Base-by-base conservation (phyloP, 2,329 filamentous ascomycete genomes). In the Botrytis sinoallii region DNA sequence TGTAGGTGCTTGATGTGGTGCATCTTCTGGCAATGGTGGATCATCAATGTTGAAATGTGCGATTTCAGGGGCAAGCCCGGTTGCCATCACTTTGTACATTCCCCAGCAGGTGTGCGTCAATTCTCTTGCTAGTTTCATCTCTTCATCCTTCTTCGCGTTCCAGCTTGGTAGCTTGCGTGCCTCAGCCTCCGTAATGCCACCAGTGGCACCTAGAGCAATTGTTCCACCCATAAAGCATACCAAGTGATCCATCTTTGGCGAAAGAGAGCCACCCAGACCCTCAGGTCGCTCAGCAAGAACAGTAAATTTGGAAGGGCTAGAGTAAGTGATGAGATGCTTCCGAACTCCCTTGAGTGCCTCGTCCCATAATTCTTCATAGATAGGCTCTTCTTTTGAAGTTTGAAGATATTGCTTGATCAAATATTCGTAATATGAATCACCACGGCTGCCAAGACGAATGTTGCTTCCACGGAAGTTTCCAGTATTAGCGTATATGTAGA, bases 341-440 rank as follows among this genome's bases (percentile, higher is more conserved):
- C 95, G 94, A 73, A 98, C 91, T 68, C 95, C 96, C 25, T 85
- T 86, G 64, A 99, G 85, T 22, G 94, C 88, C 81, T 99, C 92
- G 57, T 95, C 88, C 95, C 97, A 99, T 90, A 99, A 93, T 22
- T 96, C 93, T 77, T 91, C 86, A 83, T 99, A 99, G 25, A 98
- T 84, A 0, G 90, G 86, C 82, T 99, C 95, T 80, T 95, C 87
- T 81, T 92, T 90, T 73, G 93, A 93, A 20, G 96, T 99, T 83
- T 99, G 96, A 32, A 98, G 87, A 81, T 97, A 98, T 82, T 99
- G 96, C 85, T 99, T 99, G 85, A 98, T 97, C 69, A 99, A 89
- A 82, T 99, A 99, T 84, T 99, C 94, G 84, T 99, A 99, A 84
- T 98, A 99, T 66, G 95, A 98, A 84, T 99, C 96, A 64, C 96